Conservation (phyloP, 2,329 filamentous ascomycete species). For the Xylaria hypoxylon region DNA sequence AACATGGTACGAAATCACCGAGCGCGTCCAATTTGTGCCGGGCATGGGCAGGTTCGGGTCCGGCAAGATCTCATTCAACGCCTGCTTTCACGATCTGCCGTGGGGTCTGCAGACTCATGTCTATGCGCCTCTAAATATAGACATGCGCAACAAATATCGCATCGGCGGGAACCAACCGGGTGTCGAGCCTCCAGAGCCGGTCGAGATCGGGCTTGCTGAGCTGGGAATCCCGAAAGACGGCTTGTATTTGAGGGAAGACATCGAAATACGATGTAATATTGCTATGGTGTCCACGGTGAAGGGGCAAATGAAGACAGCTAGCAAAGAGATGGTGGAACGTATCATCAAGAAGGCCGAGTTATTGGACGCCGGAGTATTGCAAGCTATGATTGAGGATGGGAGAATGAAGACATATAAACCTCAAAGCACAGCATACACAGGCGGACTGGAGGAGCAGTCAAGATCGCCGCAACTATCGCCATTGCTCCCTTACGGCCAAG, state of each 20-base stretch:
- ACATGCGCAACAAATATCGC: constrained; percentile 75
- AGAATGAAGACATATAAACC: constrained; percentile 70
- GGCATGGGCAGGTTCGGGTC: constrained; percentile 74
- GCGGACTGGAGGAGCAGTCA: constrained; percentile 38
- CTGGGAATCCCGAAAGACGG: constrained; percentile 73
- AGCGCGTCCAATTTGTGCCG: constrained; percentile 76
- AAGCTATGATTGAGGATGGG: constrained; percentile 75
- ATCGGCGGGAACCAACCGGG: constrained; percentile 77
- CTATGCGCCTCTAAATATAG: constrained; percentile 74
- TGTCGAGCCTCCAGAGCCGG: constrained; percentile 68
- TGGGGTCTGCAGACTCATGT: constrained; percentile 79
- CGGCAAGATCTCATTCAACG: constrained; percentile 75
- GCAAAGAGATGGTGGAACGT: constrained; percentile 74
- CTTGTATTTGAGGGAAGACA: constrained; percentile 75
- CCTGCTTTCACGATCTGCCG: constrained; percentile 78
- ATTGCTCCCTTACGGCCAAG: constrained; percentile 38
- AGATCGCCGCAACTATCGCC: constrained; percentile 49
- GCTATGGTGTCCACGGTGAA: constrained; percentile 74
- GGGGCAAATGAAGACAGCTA: constrained; percentile 73
- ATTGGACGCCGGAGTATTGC: constrained; percentile 72
- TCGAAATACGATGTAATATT: constrained; percentile 77
- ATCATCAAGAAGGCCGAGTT: constrained; percentile 79
- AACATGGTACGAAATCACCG: constrained; percentile 78
- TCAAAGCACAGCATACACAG: constrained; percentile 50
- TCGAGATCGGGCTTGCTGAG: constrained; percentile 69